Base-by-base conservation (phyloP, 1,284 basidiomycete species). In the Ustilago cynodontis region DNA sequence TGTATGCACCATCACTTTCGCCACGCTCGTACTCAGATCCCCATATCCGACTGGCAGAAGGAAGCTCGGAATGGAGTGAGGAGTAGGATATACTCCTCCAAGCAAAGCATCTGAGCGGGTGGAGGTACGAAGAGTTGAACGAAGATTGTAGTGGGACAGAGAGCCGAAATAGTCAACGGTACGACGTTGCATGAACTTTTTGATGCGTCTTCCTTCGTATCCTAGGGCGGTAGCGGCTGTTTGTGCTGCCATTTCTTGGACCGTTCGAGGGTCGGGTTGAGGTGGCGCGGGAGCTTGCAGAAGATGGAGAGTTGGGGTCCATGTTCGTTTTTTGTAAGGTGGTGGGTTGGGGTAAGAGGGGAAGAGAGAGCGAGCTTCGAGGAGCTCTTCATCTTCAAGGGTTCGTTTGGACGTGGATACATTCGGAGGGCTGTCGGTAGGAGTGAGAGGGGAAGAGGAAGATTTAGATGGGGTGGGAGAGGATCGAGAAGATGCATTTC, bases 1-100 rank as follows among this genome's bases (percentile, higher is more conserved):
- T 0, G 95, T 98, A 86, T 99, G 97, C 13, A 98, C 93, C 80
- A 98, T 97, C 85, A 95, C 94, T 49, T 94, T 95, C 83, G 94
- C 94, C 59, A 98, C 88, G 0, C 94, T 97, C 0, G 94, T 96
- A 2, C 94, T 93, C 1, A 92, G 89, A 85, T 98, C 90, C 18
- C 91, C 90, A 85, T 98, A 97, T 37, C 94, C 95, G 83, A 92
- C 91, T 0, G 96, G 92, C 1, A 95, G 95, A 31, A 98, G 89
- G 28, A 98, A 90, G 33, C 60, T 60, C 1, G 80, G 71, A 28
- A 83, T 78, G 4, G 76, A 65, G 67, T 83, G 79, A 0, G 80
- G 69, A 10, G 68, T 69, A 0, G 82, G 83, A 18, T 76, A 78
- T 14, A 83, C 49, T 2, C 63, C 69, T 2, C 73, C 63, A 8